Evolutionary conservation across 2,329 filamentous ascomycete genomes (phyloP).

Genomic region (Diaporthe eres): DNA sequence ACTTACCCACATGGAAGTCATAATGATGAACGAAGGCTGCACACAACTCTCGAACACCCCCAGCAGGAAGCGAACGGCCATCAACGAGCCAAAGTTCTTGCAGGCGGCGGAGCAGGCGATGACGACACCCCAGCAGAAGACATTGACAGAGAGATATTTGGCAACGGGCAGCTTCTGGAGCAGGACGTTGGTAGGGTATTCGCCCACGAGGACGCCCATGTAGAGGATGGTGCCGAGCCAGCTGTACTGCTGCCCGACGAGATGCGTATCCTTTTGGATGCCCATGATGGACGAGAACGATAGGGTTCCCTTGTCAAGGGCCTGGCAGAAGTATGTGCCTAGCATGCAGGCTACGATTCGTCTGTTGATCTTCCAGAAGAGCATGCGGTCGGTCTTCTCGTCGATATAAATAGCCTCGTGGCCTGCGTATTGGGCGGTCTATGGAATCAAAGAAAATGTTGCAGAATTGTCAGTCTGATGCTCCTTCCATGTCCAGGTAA

Average conservation of each 20-base stretch:
- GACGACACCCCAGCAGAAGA: slow-evolving; percentile 59
- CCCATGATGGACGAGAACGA: slow-evolving; percentile 49
- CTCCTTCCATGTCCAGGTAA: not conserved
- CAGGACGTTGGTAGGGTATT: slow-evolving; percentile 56
- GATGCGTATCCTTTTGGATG: slow-evolving; percentile 47
- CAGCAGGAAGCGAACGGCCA: slow-evolving; percentile 58
- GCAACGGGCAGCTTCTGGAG: slow-evolving; percentile 56
- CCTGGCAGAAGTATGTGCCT: slow-evolving; percentile 63
- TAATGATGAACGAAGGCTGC: slow-evolving; percentile 60
- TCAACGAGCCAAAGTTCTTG: slow-evolving; percentile 56
- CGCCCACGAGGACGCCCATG: slow-evolving; percentile 57
- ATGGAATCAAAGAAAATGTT: no score
- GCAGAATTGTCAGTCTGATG: not conserved
- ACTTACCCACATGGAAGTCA: slow-evolving; percentile 51
- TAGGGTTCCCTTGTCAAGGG: slow-evolving; percentile 50
- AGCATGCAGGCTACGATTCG: slow-evolving; percentile 65
- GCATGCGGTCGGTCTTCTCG: slow-evolving; percentile 62
- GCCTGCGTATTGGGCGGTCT: slow-evolving; percentile 14
- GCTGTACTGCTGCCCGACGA: slow-evolving; percentile 55
- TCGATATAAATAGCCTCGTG: slow-evolving; percentile 57
- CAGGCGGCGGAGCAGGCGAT: slow-evolving; percentile 53
- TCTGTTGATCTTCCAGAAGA: slow-evolving; percentile 65
- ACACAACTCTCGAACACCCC: slow-evolving; percentile 62
- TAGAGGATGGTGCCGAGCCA: slow-evolving; percentile 57
- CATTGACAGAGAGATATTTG: slow-evolving; percentile 55